Conservation (phyloP, 495 filamentous ascomycete genomes). For the Polyplosphaeria fusca region DNA sequence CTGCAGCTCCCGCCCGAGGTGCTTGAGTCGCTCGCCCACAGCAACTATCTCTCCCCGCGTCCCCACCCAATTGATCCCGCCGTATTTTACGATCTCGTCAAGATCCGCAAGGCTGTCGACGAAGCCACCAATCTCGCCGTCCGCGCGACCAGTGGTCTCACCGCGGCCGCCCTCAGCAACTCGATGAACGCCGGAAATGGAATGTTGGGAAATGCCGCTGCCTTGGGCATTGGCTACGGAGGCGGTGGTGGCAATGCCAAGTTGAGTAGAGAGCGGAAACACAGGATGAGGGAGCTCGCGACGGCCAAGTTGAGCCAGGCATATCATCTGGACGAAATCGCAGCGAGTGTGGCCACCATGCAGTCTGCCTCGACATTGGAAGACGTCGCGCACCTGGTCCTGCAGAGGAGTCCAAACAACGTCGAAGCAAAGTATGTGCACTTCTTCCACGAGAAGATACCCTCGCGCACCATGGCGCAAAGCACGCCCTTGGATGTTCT, state of each 20-base stretch:
- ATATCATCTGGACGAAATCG: slow-evolving; percentile 76
- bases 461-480: slow-evolving; percentile 69
- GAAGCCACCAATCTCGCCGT: slow-evolving; percentile 73
- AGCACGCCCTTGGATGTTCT: slow-evolving; percentile 63
- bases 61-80: slow-evolving; percentile 75
- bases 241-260: slow-evolving; percentile 58
- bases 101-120: slow-evolving; percentile 72
- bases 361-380: slow-evolving; percentile 74
- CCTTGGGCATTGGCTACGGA: slow-evolving; percentile 60
- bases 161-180: slow-evolving; percentile 52
- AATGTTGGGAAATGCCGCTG: slow-evolving; percentile 51
- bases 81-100: slow-evolving; percentile 77
- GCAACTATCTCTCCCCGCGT: slow-evolving; percentile 70
- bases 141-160: slow-evolving; percentile 67
- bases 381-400: slow-evolving; percentile 69
- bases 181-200: slow-evolving; percentile 56
- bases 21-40: slow-evolving; percentile 71
- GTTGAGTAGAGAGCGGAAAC: slow-evolving; percentile 68
- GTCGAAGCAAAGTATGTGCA: slow-evolving; percentile 76
- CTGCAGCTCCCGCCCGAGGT: slow-evolving; percentile 80
- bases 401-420: slow-evolving; percentile 61
- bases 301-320: slow-evolving; percentile 71
- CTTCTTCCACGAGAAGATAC: slow-evolving; percentile 87
- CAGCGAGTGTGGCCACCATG: slow-evolving; percentile 77
- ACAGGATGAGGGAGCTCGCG: slow-evolving; percentile 72